Evolutionary conservation across 257 asterid species (phyloP).

Genomic region (Solanum dulcamara): DNA sequence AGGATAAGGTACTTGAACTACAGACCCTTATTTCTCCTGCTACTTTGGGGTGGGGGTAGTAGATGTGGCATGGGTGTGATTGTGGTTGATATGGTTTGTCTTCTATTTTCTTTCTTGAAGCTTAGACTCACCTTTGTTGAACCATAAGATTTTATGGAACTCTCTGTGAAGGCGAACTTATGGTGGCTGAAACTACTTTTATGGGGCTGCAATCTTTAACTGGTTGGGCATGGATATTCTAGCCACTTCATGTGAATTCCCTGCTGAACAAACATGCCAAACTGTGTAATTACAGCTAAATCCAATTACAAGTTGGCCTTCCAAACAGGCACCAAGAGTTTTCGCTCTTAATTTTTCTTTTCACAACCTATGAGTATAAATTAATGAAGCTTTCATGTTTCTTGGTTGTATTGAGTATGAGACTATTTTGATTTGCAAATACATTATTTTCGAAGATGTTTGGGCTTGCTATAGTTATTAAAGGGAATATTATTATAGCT

Average conservation of each 20-base stretch:
- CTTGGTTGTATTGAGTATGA: neutral
- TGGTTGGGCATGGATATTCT: neutral
- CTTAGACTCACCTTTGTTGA: neutral
- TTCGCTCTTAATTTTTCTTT: neutral
- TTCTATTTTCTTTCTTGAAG: neutral
- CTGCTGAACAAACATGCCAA: neutral
- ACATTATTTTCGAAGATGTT: neutral
- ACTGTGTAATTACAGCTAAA: neutral
- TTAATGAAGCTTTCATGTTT: neutral
- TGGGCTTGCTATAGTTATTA: neutral
- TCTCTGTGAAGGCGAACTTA: neutral
- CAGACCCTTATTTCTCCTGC: neutral
- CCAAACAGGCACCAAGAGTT: neutral
- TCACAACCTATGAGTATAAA: neutral
- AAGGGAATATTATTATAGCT: neutral
- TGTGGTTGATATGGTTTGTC: neutral
- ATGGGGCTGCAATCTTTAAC: neutral
- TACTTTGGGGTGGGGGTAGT: neutral
- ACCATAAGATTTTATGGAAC: neutral
- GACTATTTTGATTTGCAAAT: neutral
- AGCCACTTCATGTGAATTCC: neutral
- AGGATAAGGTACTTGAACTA: conserved; percentile 48
- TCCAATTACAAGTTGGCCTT: neutral
- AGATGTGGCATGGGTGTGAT: neutral
- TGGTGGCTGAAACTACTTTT: neutral